Base-by-base conservation (phyloP, 176 grass and related monocot species). In the Chloris gayana region DNA sequence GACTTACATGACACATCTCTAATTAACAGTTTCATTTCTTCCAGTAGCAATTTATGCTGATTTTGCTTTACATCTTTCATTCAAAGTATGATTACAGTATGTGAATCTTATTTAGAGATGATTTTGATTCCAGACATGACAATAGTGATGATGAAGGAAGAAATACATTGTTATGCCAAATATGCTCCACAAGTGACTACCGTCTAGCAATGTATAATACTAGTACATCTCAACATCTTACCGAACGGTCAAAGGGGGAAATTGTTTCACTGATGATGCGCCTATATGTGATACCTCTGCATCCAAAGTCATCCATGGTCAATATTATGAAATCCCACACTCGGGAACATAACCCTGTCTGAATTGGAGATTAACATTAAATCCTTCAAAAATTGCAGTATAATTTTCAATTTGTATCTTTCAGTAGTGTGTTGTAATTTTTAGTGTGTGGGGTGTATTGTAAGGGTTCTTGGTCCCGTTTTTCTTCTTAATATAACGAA, bases 11-110 rank as follows among this genome's bases (percentile, higher is more conserved):
- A 60, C 37, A 13, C 35, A 59, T 34, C 62, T 69, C 19, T 26
- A 84, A 46, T 57, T 57, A 56, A 47, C 41, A 82, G 22, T 58
- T 56, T 18, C 49, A 25, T 73, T 61, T 65, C 72, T 58, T 18
- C 47, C 15, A 17, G 9, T 22, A 44, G 21, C 12, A 80, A 22
- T 5, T 3, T 76, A 17, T 46, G 18, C 9, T 66, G 71, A 73
- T 10, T 59, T 25, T 58, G 32, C 27, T 29, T 13, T n/a, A n/a
- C n/a, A n/a, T n/a, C n/a, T n/a, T n/a, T n/a, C n/a, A n/a, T n/a
- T n/a, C n/a, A n/a, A n/a, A n/a, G n/a, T 80, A 31, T 33, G 30
- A 63, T 47, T 24, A 8, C 4, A 46, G 33, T 7, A 19, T 37
- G 3, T 30, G 18, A 9, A 27, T 22, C 25, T 4, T 45, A 72